phyloP scores from a whole-genome alignment of 2,329 filamentous ascomycete species.

The Aspergillus japonicus region DNA sequence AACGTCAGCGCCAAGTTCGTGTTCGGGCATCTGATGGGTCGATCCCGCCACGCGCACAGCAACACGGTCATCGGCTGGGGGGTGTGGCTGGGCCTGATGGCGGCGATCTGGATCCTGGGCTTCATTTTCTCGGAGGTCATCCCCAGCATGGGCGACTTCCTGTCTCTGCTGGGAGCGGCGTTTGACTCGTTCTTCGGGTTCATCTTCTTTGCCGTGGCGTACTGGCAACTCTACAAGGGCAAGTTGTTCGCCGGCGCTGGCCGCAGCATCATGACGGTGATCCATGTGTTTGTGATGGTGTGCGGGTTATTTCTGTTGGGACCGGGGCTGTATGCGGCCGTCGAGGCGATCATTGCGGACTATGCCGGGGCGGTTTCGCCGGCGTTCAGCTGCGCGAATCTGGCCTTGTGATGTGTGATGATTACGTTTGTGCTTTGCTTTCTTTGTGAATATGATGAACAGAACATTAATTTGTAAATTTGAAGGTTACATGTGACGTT shows the following conservation, averaged over 20 bases:
- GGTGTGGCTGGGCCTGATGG: slow-evolving; percentile 46
- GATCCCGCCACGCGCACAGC: slow-evolving; percentile 47
- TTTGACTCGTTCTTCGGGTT: slow-evolving; percentile 54
- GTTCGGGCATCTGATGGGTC: slow-evolving; percentile 46
- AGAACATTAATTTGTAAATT: neutral
- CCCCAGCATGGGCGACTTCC: slow-evolving; percentile 52
- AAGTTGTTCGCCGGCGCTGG: slow-evolving; percentile 38
- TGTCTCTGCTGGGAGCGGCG: slow-evolving; percentile 49
- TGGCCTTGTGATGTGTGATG: slow-evolving; percentile 40
- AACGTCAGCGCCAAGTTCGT: slow-evolving; percentile 52
- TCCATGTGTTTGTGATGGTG: slow-evolving; percentile 48
- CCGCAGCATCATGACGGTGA: slow-evolving; percentile 44
- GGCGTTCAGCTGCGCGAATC: slow-evolving; percentile 52
- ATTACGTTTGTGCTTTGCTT: neutral
- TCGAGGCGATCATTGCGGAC: slow-evolving; percentile 53
- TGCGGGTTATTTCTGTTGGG: slow-evolving; percentile 52
- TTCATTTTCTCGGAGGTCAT: slow-evolving; percentile 52
- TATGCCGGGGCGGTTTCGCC: slow-evolving; percentile 47
- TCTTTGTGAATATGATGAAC: neutral
- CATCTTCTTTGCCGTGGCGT: slow-evolving; percentile 53
- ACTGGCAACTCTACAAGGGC: slow-evolving; percentile 47
- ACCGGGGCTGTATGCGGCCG: slow-evolving; percentile 53
- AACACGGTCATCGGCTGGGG: slow-evolving; percentile 51
- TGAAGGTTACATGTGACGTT: neutral
- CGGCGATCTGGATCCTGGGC: slow-evolving; percentile 44